phyloP scores from a whole-genome alignment of 176 grass and related monocot genomes.

The Carex littledalei region DNA sequence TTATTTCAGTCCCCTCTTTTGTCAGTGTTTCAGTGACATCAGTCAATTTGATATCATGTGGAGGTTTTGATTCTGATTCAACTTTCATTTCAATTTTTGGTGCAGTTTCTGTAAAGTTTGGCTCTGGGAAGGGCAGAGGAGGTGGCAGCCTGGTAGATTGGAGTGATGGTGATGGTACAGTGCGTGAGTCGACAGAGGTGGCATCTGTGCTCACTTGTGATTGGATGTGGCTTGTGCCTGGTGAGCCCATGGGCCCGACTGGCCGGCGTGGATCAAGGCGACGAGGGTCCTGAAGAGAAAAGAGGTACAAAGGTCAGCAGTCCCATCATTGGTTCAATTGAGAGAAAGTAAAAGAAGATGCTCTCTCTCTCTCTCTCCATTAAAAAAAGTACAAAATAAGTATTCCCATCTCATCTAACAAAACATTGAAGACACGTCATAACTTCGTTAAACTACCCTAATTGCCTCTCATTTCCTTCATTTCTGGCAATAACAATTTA shows the following conservation, averaged over 20 bases:
- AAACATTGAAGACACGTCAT: not conserved
- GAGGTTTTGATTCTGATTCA: slow-evolving; percentile 4
- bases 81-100: not conserved
- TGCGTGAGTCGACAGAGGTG: not conserved
- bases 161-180: slow-evolving; percentile 18
- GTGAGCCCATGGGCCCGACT: slow-evolving; percentile 27
- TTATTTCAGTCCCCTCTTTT: not conserved
- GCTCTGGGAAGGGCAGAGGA: not conserved
- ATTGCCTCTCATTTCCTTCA: not conserved
- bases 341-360: not conserved
- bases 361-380: not conserved
- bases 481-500: not conserved
- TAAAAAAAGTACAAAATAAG: not conserved
- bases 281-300: slow-evolving; percentile 80
- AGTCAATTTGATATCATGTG: not conserved
- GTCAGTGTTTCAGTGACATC: not conserved
- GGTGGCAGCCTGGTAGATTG: not conserved
- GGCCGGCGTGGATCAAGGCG: slow-evolving; percentile 91
- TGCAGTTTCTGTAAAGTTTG: slow-evolving; percentile 14
- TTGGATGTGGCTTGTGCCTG: slow-evolving; percentile 13
- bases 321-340: not conserved
- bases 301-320: slow-evolving; percentile 23
- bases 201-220: slow-evolving; percentile 11
- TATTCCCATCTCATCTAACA: not conserved
- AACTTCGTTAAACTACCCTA: slow-evolving; percentile 24